These are phyloP conservation scores for Pyrenula aspistea DNA, from an alignment of 495 filamentous ascomycete genomes.

Conservation along the genomic window DNA sequence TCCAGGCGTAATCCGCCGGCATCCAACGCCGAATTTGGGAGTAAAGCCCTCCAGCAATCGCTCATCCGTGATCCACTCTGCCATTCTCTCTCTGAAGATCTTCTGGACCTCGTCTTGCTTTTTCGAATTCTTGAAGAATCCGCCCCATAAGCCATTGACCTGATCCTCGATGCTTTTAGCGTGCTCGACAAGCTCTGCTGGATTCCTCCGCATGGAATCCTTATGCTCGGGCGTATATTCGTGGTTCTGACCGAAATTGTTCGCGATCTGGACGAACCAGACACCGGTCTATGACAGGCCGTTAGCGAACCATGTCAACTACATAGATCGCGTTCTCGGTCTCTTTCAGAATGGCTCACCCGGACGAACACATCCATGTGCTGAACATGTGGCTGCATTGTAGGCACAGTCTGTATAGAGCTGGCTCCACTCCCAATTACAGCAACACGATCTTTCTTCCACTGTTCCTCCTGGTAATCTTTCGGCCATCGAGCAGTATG, in stretches of 20 bases:
- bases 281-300: constrained; percentile 30
- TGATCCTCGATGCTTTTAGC: constrained; percentile 13
- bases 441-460: constrained; percentile 32
- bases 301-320: too few relatives aligned
- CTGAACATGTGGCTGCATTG: constrained; percentile 29
- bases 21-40: neutral
- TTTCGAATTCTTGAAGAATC: constrained; percentile 27
- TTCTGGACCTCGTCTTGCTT: neutral
- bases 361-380: constrained; percentile 20
- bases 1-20: neutral
- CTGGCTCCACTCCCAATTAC: constrained; percentile 23
- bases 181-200: neutral
- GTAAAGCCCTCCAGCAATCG: constrained; percentile 2
- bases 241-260: neutral
- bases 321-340: neutral
- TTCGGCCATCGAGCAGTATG: constrained; percentile 39
- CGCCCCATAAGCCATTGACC: constrained; percentile 12
- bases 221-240: constrained; percentile 17
- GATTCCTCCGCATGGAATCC: neutral
- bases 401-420: constrained; percentile 29
- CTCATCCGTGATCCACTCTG: constrained; percentile 13
- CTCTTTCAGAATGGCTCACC: too few relatives aligned
- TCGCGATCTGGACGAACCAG: constrained; percentile 7
- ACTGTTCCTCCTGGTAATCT: constrained; percentile 41
- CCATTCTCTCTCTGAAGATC: constrained; percentile 14